Conservation (phyloP, 2,329 filamentous ascomycete genomes). For the Aspergillus sp. region DNA sequence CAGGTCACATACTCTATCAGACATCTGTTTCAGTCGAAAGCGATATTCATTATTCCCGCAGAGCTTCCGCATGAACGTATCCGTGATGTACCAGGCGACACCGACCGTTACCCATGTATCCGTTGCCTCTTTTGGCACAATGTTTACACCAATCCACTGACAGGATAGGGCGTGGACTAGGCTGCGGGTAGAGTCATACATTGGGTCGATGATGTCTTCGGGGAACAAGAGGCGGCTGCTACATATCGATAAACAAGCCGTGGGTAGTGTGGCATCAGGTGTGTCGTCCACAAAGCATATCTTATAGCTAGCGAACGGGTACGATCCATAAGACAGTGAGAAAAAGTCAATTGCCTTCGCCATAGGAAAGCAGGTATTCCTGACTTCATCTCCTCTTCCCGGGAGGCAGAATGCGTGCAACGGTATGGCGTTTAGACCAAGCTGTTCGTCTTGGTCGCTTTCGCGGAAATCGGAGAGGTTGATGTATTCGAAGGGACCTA, state of each 20-base stretch:
- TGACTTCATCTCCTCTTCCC: constrained; percentile 75
- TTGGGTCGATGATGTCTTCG: constrained; percentile 79
- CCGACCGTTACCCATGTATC: constrained; percentile 91
- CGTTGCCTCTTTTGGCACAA: constrained; percentile 75
- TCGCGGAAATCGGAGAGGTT: constrained; percentile 87
- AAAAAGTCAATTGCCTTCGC: constrained; percentile 88
- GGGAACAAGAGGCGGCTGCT: constrained; percentile 84
- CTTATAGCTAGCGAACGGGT: constrained; percentile 90
- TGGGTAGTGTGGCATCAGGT: constrained; percentile 69
- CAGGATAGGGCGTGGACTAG: constrained; percentile 82
- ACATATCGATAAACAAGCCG: constrained; percentile 82
- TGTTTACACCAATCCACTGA: constrained; percentile 93
- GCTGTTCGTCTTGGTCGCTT: constrained; percentile 86
- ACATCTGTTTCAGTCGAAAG: constrained; percentile 81
- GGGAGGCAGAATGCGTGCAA: constrained; percentile 91
- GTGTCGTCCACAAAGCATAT: constrained; percentile 93
- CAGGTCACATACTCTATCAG: constrained; percentile 77
- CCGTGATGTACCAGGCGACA: constrained; percentile 91
- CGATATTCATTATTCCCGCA: constrained; percentile 95
- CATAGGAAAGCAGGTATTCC: constrained; percentile 82
- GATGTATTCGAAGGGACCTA: constrained; percentile 93
- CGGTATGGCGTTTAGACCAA: constrained; percentile 84
- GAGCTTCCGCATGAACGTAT: constrained; percentile 84
- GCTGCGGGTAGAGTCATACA: constrained; percentile 77
- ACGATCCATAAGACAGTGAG: constrained; percentile 82